Evolutionary conservation across 352 stramenopile genomes (phyloP).

Genomic region (Globisporangium polare): DNA sequence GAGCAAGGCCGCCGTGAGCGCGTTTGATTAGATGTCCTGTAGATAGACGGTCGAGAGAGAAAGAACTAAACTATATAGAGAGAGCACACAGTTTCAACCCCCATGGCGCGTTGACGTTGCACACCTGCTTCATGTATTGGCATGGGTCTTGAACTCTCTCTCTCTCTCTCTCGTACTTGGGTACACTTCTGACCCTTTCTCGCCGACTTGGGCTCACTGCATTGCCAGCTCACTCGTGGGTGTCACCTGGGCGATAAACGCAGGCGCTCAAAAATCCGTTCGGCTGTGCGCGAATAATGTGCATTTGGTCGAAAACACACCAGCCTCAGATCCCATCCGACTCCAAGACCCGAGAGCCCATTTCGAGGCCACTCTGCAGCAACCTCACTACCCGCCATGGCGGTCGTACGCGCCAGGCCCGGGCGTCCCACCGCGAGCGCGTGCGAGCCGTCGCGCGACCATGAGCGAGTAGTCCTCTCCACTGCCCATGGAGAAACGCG

Average conservation of each 20-base stretch:
- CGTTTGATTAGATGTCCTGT: constrained; percentile 27
- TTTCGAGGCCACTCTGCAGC: no score
- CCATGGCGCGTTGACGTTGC: neutral
- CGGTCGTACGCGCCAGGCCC: constrained; percentile 40
- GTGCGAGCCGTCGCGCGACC: constrained; percentile 22
- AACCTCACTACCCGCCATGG: constrained; percentile 17
- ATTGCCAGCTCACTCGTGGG: no score
- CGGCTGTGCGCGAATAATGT: no score
- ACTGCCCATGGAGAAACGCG: constrained; percentile 22
- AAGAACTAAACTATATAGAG: neutral
- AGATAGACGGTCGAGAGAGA: neutral
- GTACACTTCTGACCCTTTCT: no score
- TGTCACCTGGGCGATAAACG: no score
- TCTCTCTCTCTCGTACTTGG: no score
- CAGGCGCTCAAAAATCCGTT: no score
- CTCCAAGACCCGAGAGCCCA: no score
- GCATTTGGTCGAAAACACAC: no score
- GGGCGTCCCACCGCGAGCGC: constrained; percentile 22
- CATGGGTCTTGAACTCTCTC: neutral
- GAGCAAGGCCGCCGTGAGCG: constrained; percentile 22
- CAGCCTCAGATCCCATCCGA: no score
- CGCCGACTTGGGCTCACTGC: no score
- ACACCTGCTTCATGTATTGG: no score
- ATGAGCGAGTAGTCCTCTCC: constrained; percentile 37
- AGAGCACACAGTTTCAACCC: neutral